Conservation (phyloP, 495 filamentous ascomycete species). For the Podospora australis region DNA sequence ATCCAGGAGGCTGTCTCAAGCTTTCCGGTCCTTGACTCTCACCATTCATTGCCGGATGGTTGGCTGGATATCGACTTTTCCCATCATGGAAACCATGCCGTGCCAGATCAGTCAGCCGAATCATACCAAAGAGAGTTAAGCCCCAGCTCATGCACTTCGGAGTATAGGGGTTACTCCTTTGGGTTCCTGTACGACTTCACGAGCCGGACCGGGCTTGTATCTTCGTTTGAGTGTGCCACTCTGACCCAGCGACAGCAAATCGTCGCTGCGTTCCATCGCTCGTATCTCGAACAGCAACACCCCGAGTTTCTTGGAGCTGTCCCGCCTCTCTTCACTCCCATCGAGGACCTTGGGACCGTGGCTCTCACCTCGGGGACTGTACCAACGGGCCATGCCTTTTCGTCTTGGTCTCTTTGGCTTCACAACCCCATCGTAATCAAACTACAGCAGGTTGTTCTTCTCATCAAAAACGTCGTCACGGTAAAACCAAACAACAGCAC, state of each 20-base stretch:
- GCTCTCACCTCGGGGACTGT: not conserved
- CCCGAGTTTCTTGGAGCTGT: not conserved
- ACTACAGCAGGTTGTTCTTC: slow-evolving; percentile 22
- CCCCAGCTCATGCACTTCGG: not conserved
- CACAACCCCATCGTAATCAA: slow-evolving; percentile 21
- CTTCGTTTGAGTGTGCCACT: slow-evolving; percentile 29
- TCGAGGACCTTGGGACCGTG: not conserved
- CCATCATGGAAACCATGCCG: not conserved
- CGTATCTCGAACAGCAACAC: slow-evolving; percentile 15
- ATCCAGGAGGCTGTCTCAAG: slow-evolving; percentile 18
- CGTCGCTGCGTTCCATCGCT: slow-evolving; percentile 15
- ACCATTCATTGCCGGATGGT: slow-evolving; percentile 5
- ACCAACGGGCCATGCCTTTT: not conserved
- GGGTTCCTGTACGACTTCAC: slow-evolving; percentile 26
- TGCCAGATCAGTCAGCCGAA: not conserved
- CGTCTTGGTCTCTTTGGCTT: slow-evolving; percentile 16
- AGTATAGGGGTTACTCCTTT: slow-evolving; percentile 20
- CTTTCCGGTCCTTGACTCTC: slow-evolving; percentile 10
- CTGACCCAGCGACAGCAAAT: slow-evolving; percentile 20
- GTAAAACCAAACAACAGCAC: slow-evolving; percentile 21
- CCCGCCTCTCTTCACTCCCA: slow-evolving; percentile 1
- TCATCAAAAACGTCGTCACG: slow-evolving; percentile 19
- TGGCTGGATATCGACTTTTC: slow-evolving; percentile 16
- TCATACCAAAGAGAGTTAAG: not conserved
- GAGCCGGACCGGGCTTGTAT: slow-evolving; percentile 23